Percentiles rank a stretch among this genome's conserved stretches.
Evolutionary conservation across 441 rosid species (phyloP).

Genomic region (Erodium moschatum): DNA sequence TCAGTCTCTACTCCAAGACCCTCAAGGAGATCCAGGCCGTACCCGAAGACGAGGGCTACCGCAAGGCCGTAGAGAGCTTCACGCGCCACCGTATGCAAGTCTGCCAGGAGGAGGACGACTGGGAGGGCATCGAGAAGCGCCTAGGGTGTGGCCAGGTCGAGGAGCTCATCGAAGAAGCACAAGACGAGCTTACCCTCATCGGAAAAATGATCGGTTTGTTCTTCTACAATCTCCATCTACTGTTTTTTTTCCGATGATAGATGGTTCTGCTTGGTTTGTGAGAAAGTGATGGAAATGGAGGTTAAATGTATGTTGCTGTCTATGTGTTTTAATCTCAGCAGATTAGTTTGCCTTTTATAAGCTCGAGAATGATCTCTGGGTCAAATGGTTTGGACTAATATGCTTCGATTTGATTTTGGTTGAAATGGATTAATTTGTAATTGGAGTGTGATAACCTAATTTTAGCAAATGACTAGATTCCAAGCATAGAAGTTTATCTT

Average conservation of each 20-base stretch:
- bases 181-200: constrained; percentile 30
- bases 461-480: background rate
- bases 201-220: too few species aligned
- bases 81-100: constrained; percentile 60
- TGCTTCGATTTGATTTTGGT: background rate
- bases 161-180: constrained; percentile 88
- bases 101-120: constrained; percentile 63
- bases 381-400: background rate
- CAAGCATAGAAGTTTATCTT: background rate
- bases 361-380: background rate
- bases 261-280: too few species aligned
- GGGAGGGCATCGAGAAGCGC: constrained; percentile 65
- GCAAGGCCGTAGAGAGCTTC: constrained; percentile 82
- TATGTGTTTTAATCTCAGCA: background rate
- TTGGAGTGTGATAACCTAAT: background rate
- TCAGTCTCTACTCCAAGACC: constrained; percentile 66
- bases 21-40: constrained; percentile 75
- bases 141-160: constrained; percentile 91
- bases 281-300: background rate
- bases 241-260: too few species aligned
- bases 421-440: background rate
- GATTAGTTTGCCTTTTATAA: background rate
- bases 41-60: constrained; percentile 81
- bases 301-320: background rate
- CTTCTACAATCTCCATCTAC: too few species aligned